These are phyloP conservation scores for Akanthomyces lecanii DNA, from an alignment of 2,329 filamentous ascomycete species.

Conservation along the genomic window DNA sequence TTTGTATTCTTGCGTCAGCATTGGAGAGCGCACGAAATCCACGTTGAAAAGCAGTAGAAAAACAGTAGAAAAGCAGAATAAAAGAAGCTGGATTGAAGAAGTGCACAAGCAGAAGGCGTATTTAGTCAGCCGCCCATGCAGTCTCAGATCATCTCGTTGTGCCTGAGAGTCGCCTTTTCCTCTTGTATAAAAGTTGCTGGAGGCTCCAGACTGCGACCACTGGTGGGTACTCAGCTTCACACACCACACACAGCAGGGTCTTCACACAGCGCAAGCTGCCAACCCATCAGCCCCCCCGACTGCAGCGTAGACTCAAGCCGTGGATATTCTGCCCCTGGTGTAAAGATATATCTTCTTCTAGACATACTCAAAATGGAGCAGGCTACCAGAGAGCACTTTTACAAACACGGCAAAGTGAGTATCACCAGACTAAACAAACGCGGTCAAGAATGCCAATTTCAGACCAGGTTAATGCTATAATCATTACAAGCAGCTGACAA, in stretches of 20 bases:
- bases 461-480: neutral
- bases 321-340: neutral
- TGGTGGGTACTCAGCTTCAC: neutral
- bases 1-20: no score
- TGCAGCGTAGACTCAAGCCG: neutral
- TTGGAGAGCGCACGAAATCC: no score
- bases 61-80: no score
- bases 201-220: neutral
- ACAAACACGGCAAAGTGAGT: constrained; percentile 38
- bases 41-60: no score
- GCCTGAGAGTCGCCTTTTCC: no score
- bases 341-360: neutral
- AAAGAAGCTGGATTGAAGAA: no score
- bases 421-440: neutral
- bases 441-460: neutral
- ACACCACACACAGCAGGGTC: neutral
- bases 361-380: constrained; percentile 37
- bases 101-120: no score
- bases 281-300: neutral
- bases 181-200: neutral
- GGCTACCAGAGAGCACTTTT: constrained; percentile 46
- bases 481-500: neutral
- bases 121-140: no score
- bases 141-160: no score
- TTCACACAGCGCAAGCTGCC: neutral